Conservation (phyloP, 495 filamentous ascomycete species). For the Lophium mytilinum region DNA sequence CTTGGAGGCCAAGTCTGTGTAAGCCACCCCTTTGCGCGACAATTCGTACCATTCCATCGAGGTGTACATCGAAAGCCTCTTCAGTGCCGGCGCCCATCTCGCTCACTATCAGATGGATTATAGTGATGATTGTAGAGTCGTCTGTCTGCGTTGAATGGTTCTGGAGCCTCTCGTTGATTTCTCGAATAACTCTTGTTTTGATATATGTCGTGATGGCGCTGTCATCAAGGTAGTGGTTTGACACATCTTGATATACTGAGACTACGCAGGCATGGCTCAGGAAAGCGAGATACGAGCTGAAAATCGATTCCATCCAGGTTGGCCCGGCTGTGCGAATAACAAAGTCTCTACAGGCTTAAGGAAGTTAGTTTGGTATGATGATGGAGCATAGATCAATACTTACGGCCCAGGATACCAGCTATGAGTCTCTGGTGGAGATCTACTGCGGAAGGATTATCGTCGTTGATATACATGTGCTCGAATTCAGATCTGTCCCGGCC, state of each 20-base stretch:
- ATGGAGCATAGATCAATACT: slow-evolving; percentile 8
- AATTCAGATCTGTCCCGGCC: too few relatives aligned
- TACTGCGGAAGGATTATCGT: background rate
- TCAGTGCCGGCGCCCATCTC: slow-evolving; percentile 16
- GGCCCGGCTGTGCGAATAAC: background rate
- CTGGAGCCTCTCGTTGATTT: slow-evolving; percentile 19
- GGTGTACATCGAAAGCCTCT: slow-evolving; percentile 21
- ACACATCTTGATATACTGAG: slow-evolving; percentile 17
- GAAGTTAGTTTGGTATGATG: background rate
- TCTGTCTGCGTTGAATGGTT: slow-evolving; percentile 4
- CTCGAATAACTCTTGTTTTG: slow-evolving; percentile 15
- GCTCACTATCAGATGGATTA: slow-evolving; percentile 19
- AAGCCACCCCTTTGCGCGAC: slow-evolving; percentile 18
- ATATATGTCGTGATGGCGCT: slow-evolving; percentile 18
- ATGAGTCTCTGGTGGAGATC: background rate
- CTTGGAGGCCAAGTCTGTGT: slow-evolving; percentile 8
- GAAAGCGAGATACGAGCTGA: slow-evolving; percentile 17
- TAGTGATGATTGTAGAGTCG: slow-evolving; percentile 19
- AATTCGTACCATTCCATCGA: slow-evolving; percentile 14
- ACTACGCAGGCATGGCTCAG: slow-evolving; percentile 17
- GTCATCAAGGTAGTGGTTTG: slow-evolving; percentile 11
- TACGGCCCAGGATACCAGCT: too few relatives aligned
- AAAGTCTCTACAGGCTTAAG: background rate
- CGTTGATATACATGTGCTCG: too few relatives aligned
- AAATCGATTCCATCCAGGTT: slow-evolving; percentile 16